These are phyloP conservation scores for Simplicillium sp. DNA, from an alignment of 2,329 filamentous ascomycete genomes.

Conservation along the genomic window DNA sequence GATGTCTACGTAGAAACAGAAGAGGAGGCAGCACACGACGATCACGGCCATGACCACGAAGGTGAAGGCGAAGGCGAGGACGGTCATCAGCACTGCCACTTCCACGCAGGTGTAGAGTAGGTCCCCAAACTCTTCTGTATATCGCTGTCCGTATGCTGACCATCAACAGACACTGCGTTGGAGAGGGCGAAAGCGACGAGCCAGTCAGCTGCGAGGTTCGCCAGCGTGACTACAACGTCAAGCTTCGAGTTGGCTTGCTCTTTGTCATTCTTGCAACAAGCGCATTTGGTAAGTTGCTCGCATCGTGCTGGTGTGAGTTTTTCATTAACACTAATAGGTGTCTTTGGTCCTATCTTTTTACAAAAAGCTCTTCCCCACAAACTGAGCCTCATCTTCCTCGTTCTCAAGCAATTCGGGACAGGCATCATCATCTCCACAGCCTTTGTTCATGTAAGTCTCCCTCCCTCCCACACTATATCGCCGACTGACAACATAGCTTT, in stretches of 20 bases:
- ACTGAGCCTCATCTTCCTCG: slow-evolving; percentile 40
- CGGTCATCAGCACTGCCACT: slow-evolving; percentile 50
- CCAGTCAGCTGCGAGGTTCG: slow-evolving; percentile 32
- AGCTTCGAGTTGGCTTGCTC: slow-evolving; percentile 58
- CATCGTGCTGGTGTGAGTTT: slow-evolving; percentile 50
- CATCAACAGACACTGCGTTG: slow-evolving; percentile 44
- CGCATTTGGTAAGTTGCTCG: slow-evolving; percentile 55
- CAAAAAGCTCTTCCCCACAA: slow-evolving; percentile 45
- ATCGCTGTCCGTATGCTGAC: too few relatives aligned
- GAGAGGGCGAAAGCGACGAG: slow-evolving; percentile 30
- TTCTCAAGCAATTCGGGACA: slow-evolving; percentile 66
- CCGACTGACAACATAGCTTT: slow-evolving; percentile 39
- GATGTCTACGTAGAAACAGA: slow-evolving; percentile 46
- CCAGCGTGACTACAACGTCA: slow-evolving; percentile 53
- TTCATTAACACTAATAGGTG: slow-evolving; percentile 37
- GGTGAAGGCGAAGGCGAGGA: slow-evolving; percentile 9
- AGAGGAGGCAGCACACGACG: slow-evolving; percentile 12
- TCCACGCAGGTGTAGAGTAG: slow-evolving; percentile 67
- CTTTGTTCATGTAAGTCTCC: slow-evolving; percentile 51
- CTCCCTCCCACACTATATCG: background rate
- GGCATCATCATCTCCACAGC: slow-evolving; percentile 65
- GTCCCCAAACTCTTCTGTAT: slow-evolving; percentile 13
- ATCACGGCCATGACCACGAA: slow-evolving; percentile 8
- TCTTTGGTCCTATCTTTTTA: slow-evolving; percentile 58
- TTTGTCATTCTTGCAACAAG: slow-evolving; percentile 65